Base-by-base conservation (phyloP, 1,139 yeast genomes). In the Suhomyces yuchorum region DNA sequence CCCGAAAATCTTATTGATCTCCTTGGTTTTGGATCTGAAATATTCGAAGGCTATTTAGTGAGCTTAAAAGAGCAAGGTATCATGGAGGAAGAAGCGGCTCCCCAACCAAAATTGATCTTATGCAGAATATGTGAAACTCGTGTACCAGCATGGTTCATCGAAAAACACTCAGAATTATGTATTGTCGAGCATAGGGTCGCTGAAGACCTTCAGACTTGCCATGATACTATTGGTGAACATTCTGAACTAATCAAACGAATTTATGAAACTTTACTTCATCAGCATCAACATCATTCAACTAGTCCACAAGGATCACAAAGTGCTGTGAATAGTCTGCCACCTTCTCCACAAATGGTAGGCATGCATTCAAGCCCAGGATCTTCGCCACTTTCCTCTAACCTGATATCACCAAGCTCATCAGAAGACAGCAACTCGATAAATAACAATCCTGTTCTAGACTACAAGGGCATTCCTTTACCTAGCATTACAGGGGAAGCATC, bases 131-230 rank as follows among this genome's bases (percentile, higher is more conserved):
- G 99, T 66, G 99, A 95, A 60, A 82, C 84, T 24, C 80, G 81
- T 44, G 83, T 92, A n/a, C 97, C 97, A 1, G 90, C 93, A 1
- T 95, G 99, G 99, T 93, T 96, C 85, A 75, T 93, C 43, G 99
- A 92, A 59, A 80, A 85, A 45, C 99, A 95, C 66, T 85, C 95
- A 1, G 96, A 91, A 61, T 72, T 88, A 46, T 95, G 99, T 59
- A 73, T 88, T 24, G 81, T 89, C 38, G 98, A 91, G 62, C 96
- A 91, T 65, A 80, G 86, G 56, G 81, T 87, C 3, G 90, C 85
- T 58, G 92, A 91, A 53, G 85, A 85, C 39, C 81, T 93, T n/a
- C 90, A 87, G 57, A 60, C 77, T 34, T 75, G 85, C 43, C 97
- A 93, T 57, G 99, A 95, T 56, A 76, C 80, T 22, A 72, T 93